Evolutionary conservation across 2,329 filamentous ascomycete genomes (phyloP), one percentile per base, ranked within the genome.

Genomic region (Fusarium brachygibbosum): DNA sequence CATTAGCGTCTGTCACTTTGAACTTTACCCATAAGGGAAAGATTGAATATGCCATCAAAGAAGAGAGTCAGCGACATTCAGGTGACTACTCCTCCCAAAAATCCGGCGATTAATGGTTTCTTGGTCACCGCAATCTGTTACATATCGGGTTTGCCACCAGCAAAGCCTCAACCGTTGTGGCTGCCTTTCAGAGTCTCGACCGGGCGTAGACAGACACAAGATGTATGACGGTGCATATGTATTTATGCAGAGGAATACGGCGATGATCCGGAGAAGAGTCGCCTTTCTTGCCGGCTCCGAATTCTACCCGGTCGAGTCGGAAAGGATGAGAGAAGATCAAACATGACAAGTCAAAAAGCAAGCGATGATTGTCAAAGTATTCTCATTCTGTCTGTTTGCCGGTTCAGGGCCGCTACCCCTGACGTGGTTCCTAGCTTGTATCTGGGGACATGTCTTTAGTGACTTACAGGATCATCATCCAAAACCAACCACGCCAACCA

Each of bases 401-500:
- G 58, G 58, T 46, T 66, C 23, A 41, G 48, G 40, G 34, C 57
- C 63, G 34, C 52, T 66, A 72, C 69, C 73, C 74, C 72, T 75
- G 72, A 72, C 60, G 61, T 50, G 50, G 68, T 68, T 56, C 69
- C 64, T 46, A 34, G 34, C 50, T 32, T 49, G 55, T 49, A 51
- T 65, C 67, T 66, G 52, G 46, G 55, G 55, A 23, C 62, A 61
- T 51, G 40, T 40, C 17, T 51, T 40, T 51, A 51, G 72, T 71
- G 59, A 73, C 72, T 70, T 70, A 58, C 59, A 74, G 64, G 63
- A 70, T 74, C 72, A 73, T 59, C 68, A 57, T 58, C 45, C 31
- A 55, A 55, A 70, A 58, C 73, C 69, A 73, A 74, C 59, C 66
- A 75, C 46, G 59, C 71, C 66, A 74, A 72, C 58, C 70, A 75